Percentiles rank a stretch among this genome's conserved stretches.
Conservation (phyloP, 352 stramenopile genomes). For the Thalassiosira mediterranea region DNA sequence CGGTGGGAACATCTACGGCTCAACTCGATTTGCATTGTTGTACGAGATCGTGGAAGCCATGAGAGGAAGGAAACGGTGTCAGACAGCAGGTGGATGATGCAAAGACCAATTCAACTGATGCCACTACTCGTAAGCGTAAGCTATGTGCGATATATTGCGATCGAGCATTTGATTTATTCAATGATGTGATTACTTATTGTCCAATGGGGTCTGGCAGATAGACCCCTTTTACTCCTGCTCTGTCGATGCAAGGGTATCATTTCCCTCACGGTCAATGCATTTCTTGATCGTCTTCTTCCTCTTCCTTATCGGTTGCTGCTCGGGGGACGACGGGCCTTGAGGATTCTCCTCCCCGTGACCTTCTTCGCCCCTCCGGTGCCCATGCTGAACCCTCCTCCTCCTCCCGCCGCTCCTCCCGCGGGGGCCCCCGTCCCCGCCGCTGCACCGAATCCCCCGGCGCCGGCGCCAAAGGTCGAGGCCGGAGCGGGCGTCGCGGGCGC, state of each 20-base stretch:
- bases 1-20: neutral
- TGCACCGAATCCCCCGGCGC: neutral
- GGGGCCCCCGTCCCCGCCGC: conserved; percentile 1
- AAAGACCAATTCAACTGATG: neutral
- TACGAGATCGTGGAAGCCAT: conserved; percentile 43
- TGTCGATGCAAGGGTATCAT: too few relatives aligned
- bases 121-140: too few relatives aligned
- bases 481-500: conserved; percentile 8
- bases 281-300: too few relatives aligned
- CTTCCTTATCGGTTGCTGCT: neutral
- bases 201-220: too few relatives aligned
- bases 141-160: neutral
- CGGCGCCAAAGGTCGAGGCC: neutral
- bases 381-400: conserved; percentile 39
- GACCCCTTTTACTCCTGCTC: too few relatives aligned
- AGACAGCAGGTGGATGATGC: neutral
- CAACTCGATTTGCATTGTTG: conserved; percentile 21
- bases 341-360: conserved; percentile 31
- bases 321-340: conserved; percentile 34
- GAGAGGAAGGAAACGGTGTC: conserved; percentile 12
- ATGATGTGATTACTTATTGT: too few relatives aligned
- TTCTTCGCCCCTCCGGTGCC: conserved; percentile 35
- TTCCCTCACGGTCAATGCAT: too few relatives aligned
- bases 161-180: too few relatives aligned
- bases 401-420: conserved; percentile 1